Evolutionary conservation across 805 yeast genomes (phyloP), one percentile per base, ranked within the genome.

Genomic region (Teunomyces stri): DNA sequence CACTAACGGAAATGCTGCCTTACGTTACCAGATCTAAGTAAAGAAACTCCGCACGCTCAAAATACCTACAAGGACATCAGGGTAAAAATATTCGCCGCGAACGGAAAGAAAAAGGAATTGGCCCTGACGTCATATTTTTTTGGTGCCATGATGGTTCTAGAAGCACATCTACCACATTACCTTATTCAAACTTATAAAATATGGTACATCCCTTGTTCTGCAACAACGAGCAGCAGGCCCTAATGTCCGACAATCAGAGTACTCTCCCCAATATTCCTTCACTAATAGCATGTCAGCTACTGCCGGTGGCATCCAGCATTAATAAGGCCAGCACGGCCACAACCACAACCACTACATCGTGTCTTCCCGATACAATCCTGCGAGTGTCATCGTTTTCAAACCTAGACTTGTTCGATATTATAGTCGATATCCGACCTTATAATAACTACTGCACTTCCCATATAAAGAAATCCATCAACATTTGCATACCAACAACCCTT

Each of bases 401-500:
- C 44, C 43, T 52, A 15, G 42, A 43, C 37, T 16, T 47, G 10
- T 52, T 42, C 27, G 56, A 53, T 36, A 41, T 66, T 7, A 53
- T 69, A 15, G 50, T 74, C 35, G 79, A 75, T 50, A 64, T 66
- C 16, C 58, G 79, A 18, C 71, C 76, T 4, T 74, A 61, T 56
- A 71, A 71, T 48, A 44, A 57, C 21, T 75, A 61, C 54, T 56
- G 65, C 16, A 48, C 53, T 6, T 55, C 66, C 25, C 66, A 69
- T 45, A 46, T 75, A 12, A 51, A 47, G 11, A 50, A 58, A 21
- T 56, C 79, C 16, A 51, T 68, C 49, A 72, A 73, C 50, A 56
- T 72, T 13, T 74, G 78, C 51, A 57, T 74, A 11, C 79, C 79
- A 9, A 65, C 77, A 2, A 75, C 79, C 1, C 61, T 75, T 21